Evolutionary conservation across 2,329 filamentous ascomycete species (phyloP).

Genomic region (Trichoderma afroharzianum): DNA sequence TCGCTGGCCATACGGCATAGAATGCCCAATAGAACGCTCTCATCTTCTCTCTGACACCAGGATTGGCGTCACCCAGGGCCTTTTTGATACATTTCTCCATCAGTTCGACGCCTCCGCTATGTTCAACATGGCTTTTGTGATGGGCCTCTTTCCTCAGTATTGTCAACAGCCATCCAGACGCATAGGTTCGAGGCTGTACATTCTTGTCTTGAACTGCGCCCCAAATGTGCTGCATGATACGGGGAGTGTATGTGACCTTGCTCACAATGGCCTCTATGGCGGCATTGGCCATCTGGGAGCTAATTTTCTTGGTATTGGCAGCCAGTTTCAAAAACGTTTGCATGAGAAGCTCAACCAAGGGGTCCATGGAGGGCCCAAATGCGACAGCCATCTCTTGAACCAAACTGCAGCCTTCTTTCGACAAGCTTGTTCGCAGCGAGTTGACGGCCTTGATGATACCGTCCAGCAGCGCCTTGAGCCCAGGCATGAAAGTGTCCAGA

Average conservation of each 20-base stretch:
- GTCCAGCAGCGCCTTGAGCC: slow-evolving; percentile 73
- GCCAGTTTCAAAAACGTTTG: slow-evolving; percentile 88
- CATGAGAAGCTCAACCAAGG: slow-evolving; percentile 85
- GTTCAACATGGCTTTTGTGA: slow-evolving; percentile 80
- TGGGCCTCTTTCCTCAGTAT: slow-evolving; percentile 71
- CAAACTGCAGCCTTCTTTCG: slow-evolving; percentile 77
- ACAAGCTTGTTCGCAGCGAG: slow-evolving; percentile 84
- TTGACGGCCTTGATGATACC: slow-evolving; percentile 82
- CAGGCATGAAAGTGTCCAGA: slow-evolving; percentile 63
- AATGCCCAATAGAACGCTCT: slow-evolving; percentile 85
- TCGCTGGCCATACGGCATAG: slow-evolving; percentile 70
- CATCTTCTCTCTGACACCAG: slow-evolving; percentile 82
- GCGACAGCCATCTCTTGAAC: slow-evolving; percentile 79
- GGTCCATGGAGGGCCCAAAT: slow-evolving; percentile 75
- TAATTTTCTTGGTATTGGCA: slow-evolving; percentile 88
- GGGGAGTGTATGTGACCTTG: slow-evolving; percentile 72
- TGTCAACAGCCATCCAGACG: slow-evolving; percentile 78
- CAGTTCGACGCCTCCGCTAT: slow-evolving; percentile 75
- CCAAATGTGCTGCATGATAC: slow-evolving; percentile 83
- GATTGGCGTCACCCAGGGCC: slow-evolving; percentile 84
- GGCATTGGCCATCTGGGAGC: slow-evolving; percentile 74
- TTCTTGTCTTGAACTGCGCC: slow-evolving; percentile 89
- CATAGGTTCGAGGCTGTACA: slow-evolving; percentile 76
- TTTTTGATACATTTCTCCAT: slow-evolving; percentile 88
- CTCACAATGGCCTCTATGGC: slow-evolving; percentile 79